Evolutionary conservation across 352 stramenopile species (phyloP).

Genomic region (Pythium aristosporum): DNA sequence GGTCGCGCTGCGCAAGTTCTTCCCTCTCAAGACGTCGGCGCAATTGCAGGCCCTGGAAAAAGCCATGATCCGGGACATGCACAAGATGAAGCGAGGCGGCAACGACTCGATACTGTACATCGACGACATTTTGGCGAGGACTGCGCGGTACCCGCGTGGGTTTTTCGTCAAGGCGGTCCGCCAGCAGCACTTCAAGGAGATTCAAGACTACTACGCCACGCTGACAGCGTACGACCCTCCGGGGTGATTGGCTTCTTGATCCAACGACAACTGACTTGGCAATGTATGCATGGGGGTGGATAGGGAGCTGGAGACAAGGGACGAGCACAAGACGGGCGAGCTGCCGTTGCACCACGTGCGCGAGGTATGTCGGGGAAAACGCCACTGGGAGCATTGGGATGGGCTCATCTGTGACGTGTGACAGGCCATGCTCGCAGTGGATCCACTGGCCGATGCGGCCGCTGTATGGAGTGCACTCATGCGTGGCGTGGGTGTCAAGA

Average conservation of each 20-base stretch:
- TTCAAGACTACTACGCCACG: constrained; percentile 70
- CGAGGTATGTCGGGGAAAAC: background rate
- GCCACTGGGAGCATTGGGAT: background rate
- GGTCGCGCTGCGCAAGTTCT: constrained; percentile 71
- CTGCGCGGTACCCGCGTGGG: constrained; percentile 46
- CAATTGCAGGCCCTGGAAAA: constrained; percentile 80
- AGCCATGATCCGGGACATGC: constrained; percentile 73
- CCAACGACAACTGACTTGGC: background rate
- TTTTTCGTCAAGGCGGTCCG: constrained; percentile 82
- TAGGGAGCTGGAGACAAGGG: constrained; percentile 60
- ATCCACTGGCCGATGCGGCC: constrained; percentile 45
- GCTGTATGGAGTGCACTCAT: constrained; percentile 34
- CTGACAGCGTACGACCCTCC: constrained; percentile 42
- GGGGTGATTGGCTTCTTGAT: background rate
- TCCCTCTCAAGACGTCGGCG: constrained; percentile 68
- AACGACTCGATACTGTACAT: constrained; percentile 76
- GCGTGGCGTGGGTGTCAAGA: constrained; percentile 46
- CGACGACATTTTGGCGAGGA: constrained; percentile 60
- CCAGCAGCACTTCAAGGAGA: constrained; percentile 83
- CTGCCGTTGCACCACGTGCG: constrained; percentile 33
- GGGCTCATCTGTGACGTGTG: constrained; percentile 2
- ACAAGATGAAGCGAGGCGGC: constrained; percentile 69
- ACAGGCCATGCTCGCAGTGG: constrained; percentile 45
- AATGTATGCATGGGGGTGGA: background rate
- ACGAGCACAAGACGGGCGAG: constrained; percentile 41